Conservation (phyloP, 495 filamentous ascomycete species). For the Cercophora newfieldiana region DNA sequence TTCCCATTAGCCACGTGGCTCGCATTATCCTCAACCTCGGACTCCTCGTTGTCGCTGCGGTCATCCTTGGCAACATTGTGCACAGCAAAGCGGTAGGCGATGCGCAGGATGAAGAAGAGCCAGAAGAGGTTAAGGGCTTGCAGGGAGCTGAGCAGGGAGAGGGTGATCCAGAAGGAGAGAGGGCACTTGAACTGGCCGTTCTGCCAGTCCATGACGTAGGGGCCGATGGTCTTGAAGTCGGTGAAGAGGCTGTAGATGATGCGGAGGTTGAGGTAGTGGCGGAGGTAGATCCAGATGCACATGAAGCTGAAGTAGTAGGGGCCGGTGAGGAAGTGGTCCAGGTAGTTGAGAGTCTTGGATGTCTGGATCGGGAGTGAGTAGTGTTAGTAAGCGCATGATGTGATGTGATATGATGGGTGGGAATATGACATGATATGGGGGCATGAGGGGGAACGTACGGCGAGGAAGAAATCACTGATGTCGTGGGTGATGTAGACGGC, state of each 20-base stretch:
- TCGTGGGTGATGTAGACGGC: slow-evolving; percentile 97
- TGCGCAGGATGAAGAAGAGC: slow-evolving; percentile 78
- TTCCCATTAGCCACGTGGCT: not conserved
- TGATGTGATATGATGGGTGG: not conserved
- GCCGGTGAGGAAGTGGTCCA: slow-evolving; percentile 71
- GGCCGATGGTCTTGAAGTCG: slow-evolving; percentile 85
- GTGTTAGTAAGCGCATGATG: not conserved
- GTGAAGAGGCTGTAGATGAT: slow-evolving; percentile 85
- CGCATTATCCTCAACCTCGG: slow-evolving; percentile 37
- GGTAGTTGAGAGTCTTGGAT: slow-evolving; percentile 91
- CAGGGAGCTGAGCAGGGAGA: slow-evolving; percentile 66
- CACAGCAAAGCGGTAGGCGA: slow-evolving; percentile 60
- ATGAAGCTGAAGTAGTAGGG: slow-evolving; percentile 89
- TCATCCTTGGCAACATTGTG: slow-evolving; percentile 52
- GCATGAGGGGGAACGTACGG: slow-evolving; percentile 57
- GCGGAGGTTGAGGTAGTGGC: slow-evolving; percentile 86
- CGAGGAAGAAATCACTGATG: slow-evolving; percentile 94
- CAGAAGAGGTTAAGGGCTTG: slow-evolving; percentile 87
- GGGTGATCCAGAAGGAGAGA: slow-evolving; percentile 73
- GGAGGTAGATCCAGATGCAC: slow-evolving; percentile 83
- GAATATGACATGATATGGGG: not conserved
- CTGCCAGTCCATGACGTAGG: slow-evolving; percentile 84
- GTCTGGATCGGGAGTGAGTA: slow-evolving; percentile 54
- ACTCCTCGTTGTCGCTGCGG: slow-evolving; percentile 52
- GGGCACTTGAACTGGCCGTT: slow-evolving; percentile 80